These are phyloP conservation scores for Ogataea nonfermentans DNA, from an alignment of 805 yeast genomes.

Conservation along the genomic window DNA sequence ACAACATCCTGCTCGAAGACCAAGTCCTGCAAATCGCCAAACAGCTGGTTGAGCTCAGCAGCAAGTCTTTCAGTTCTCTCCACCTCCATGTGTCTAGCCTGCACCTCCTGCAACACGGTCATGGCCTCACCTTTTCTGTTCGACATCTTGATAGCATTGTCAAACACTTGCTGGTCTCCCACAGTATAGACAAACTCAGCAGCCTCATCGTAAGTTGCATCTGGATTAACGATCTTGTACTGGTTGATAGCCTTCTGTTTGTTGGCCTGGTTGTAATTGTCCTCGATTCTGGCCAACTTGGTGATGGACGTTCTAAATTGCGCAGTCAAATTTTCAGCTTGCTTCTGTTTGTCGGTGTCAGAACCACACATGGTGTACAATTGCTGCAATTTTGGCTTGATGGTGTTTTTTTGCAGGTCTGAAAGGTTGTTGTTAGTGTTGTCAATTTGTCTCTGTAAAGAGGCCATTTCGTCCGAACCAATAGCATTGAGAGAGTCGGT, in stretches of 20 bases:
- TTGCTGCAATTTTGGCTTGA: conserved; percentile 73
- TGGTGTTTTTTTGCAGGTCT: conserved; percentile 61
- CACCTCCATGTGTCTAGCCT: conserved; percentile 91
- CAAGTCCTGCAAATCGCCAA: conserved; percentile 93
- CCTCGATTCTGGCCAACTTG: conserved; percentile 82
- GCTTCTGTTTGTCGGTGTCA: conserved; percentile 81
- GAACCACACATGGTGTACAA: conserved; percentile 68
- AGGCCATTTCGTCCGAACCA: conserved; percentile 65
- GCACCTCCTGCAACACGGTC: conserved; percentile 93
- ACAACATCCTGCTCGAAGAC: conserved; percentile 94
- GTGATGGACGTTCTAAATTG: conserved; percentile 84
- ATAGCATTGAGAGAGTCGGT: conserved; percentile 69
- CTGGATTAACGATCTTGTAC: conserved; percentile 84
- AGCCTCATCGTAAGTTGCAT: conserved; percentile 80
- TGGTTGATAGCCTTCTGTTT: conserved; percentile 89
- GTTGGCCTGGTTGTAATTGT: conserved; percentile 78
- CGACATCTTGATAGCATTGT: conserved; percentile 84
- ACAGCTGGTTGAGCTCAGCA: conserved; percentile 92
- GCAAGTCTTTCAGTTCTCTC: conserved; percentile 92
- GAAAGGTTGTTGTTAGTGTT: conserved; percentile 73
- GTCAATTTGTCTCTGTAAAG: conserved; percentile 74
- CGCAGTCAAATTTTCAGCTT: conserved; percentile 84
- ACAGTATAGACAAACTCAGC: conserved; percentile 81
- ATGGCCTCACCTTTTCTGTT: conserved; percentile 94
- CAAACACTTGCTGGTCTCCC: conserved; percentile 87